phyloP scores from a whole-genome alignment of 768 basidiomycete species.

The Lyophyllum decastes region DNA sequence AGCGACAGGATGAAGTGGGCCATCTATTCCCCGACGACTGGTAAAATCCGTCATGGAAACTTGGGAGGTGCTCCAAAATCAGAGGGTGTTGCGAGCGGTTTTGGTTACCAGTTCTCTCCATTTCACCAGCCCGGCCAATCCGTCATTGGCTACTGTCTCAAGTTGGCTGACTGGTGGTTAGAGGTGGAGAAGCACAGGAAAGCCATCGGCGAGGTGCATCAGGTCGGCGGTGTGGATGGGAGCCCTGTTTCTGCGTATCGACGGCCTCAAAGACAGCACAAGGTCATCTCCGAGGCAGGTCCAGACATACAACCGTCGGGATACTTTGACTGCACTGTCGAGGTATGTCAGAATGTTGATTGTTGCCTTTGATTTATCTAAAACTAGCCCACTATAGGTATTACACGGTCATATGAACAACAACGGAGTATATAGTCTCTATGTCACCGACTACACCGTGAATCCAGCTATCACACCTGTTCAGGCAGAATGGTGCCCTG shows the following conservation, averaged over 20 bases:
- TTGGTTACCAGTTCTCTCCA: conserved; percentile 42
- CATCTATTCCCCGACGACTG: conserved; percentile 43
- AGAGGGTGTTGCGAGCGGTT: conserved; percentile 34
- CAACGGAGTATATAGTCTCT: conserved; percentile 45
- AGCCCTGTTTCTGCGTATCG: conserved; percentile 6
- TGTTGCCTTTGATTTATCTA: not conserved
- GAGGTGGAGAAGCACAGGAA: conserved; percentile 26
- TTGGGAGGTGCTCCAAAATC: conserved; percentile 36
- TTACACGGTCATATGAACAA: conserved; percentile 42
- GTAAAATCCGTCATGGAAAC: conserved; percentile 38
- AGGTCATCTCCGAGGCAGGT: conserved; percentile 50
- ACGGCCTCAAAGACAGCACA: conserved; percentile 34
- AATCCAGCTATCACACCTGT: conserved; percentile 34
- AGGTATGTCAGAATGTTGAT: conserved; percentile 39
- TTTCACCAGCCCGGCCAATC: conserved; percentile 41
- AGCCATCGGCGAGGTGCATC: conserved; percentile 12
- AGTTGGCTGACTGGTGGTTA: conserved; percentile 55
- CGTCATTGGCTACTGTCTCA: conserved; percentile 44
- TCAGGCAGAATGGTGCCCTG: conserved; percentile 49
- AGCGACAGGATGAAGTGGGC: conserved; percentile 54
- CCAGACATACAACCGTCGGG: conserved; percentile 45
- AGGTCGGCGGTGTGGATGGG: conserved; percentile 17
- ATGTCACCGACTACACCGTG: conserved; percentile 67
- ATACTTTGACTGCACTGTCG: conserved; percentile 65
- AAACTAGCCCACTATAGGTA: conserved; percentile 37